These are phyloP conservation scores for Lipomyces yarrowii DNA, from an alignment of 1,139 yeast species.

Conservation along the genomic window DNA sequence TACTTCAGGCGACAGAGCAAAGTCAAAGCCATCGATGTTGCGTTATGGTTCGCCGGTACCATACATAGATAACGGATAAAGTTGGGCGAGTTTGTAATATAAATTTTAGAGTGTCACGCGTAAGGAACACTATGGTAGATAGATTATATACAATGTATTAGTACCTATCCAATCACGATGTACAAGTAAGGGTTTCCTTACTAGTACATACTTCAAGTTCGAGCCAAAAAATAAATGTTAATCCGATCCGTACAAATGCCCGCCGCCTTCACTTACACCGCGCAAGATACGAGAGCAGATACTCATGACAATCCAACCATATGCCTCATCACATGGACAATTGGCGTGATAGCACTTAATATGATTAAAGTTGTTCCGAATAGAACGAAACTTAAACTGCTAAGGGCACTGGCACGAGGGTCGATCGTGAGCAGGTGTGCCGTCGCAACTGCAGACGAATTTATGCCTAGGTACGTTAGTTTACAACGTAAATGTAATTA, in stretches of 20 bases:
- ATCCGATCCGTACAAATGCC: background rate
- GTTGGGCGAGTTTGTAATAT: background rate
- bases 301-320: slow-evolving; percentile 37
- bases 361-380: slow-evolving; percentile 76
- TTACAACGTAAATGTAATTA: background rate
- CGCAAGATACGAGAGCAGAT: background rate
- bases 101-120: background rate
- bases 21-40: slow-evolving; percentile 58
- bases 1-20: slow-evolving; percentile 58
- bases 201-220: background rate
- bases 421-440: slow-evolving; percentile 70
- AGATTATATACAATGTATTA: background rate
- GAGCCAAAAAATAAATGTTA: background rate
- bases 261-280: background rate
- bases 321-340: slow-evolving; percentile 45
- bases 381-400: slow-evolving; percentile 67
- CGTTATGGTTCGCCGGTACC: slow-evolving; percentile 42
- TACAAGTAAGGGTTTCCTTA: background rate
- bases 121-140: background rate
- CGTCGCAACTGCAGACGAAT: slow-evolving; percentile 82
- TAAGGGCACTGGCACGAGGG: slow-evolving; percentile 80
- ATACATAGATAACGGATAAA: background rate
- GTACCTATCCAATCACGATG: background rate
- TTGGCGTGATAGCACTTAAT: slow-evolving; percentile 59
- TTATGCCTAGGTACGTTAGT: slow-evolving; percentile 52